Base-by-base conservation (phyloP, 495 filamentous ascomycete species). In the Podospora pseudocomata region DNA sequence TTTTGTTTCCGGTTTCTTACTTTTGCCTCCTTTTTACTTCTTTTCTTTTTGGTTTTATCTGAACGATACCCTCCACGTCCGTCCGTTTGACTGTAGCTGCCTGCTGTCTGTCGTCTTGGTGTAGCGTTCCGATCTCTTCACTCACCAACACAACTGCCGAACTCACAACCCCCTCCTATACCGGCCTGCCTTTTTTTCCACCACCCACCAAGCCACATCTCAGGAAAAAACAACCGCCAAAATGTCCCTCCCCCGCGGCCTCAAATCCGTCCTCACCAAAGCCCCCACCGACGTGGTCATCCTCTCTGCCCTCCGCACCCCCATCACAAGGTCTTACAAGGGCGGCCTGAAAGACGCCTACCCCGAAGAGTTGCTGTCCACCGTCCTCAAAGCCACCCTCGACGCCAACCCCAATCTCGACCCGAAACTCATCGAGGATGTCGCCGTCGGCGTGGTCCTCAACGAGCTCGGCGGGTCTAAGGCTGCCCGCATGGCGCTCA, bases 401-500 rank as follows among this genome's bases (percentile, higher is more conserved):
- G 86, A 87, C 69, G 86, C 86, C 32, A 89, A 89, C 76, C 91
- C 92, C 3, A 87, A 89, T 70, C 89, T 96, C 67, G 85, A 91
- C 70, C 89, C 91, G 0, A 79, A 86, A 6, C 71, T 81, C 19
- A 89, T 97, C 69, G 83, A 94, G 72, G 94, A 97, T 71, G 88
- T 97, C 16, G 86, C 87, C 65, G 89, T 97, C 71, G 94, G 94
- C 68, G 92, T 92, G 63, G 94, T 97, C 18, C 86, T 97, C 54
- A 90, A 91, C 65, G 92, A 96, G 76, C 91, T 97, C 27, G 94
- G 94, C 65, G 93, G 93, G 66, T 88, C 87, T 65, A 97, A 97
- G 82, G 92, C 92, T 15, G 92, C 91, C 44, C 90, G 94, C 70
- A 96, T 96, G 93, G 92, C 92, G 56, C 85, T 92, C 72, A 90